These are phyloP conservation scores for Pelagomonas calceolata DNA, from an alignment of 108 stramenopile species.

Conservation along the genomic window DNA sequence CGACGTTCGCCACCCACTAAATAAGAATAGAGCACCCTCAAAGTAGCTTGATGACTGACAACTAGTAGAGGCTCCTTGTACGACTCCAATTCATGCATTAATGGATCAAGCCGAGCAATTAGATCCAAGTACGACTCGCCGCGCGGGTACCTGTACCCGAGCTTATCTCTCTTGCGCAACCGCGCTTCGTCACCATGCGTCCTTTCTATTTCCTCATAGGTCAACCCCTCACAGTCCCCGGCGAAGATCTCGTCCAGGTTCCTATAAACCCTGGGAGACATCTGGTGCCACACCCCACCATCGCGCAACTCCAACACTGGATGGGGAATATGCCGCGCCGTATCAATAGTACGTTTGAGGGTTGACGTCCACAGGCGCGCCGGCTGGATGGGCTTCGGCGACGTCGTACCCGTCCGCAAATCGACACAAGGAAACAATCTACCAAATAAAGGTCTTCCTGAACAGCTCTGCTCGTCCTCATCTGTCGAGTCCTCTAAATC, in stretches of 20 bases:
- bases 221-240: constrained; percentile 35
- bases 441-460: background rate
- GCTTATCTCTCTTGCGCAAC: constrained; percentile 23
- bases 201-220: constrained; percentile 24
- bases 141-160: constrained; percentile 4
- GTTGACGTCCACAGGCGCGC: constrained; percentile 11
- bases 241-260: constrained; percentile 29
- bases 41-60: constrained; percentile 43
- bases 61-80: constrained; percentile 42
- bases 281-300: background rate
- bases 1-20: constrained; percentile 34
- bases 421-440: background rate
- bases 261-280: background rate
- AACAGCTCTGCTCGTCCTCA: background rate
- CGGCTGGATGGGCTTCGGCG: background rate
- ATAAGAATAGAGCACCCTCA: constrained; percentile 49
- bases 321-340: constrained; percentile 8
- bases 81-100: constrained; percentile 51
- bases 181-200: background rate
- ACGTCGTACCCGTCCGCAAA: background rate
- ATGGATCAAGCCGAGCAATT: constrained; percentile 35
- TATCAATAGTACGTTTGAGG: constrained; percentile 8
- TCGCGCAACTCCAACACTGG: background rate
- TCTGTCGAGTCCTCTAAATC: background rate
- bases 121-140: constrained; percentile 2